Percentiles rank a stretch among this genome's conserved stretches.
Evolutionary conservation across 2,329 filamentous ascomycete genomes (phyloP).

Genomic region (Venturia asperata): DNA sequence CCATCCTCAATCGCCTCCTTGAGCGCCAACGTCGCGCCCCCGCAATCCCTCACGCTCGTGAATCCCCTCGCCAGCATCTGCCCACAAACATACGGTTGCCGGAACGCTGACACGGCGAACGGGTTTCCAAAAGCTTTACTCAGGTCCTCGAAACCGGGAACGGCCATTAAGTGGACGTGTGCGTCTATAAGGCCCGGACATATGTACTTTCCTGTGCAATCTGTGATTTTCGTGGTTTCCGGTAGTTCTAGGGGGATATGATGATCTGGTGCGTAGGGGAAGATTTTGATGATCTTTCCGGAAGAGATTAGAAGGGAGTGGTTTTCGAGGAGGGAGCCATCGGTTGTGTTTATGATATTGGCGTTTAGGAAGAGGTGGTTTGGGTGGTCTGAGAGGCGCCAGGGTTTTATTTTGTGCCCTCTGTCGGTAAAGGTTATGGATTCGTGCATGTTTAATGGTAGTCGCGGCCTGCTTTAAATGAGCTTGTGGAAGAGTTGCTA

Average conservation of each 20-base stretch:
- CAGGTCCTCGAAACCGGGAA: constrained; percentile 21
- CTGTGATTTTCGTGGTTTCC: constrained; percentile 27
- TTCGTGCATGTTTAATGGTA: background rate
- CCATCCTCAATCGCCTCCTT: constrained; percentile 52
- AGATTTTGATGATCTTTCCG: constrained; percentile 19
- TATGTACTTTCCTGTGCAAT: constrained; percentile 41
- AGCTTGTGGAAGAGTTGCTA: too few relatives aligned
- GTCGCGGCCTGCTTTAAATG: too few relatives aligned
- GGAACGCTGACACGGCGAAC: constrained; percentile 34
- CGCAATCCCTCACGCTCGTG: constrained; percentile 52
- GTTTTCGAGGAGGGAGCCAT: constrained; percentile 25
- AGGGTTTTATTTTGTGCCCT: constrained; percentile 22
- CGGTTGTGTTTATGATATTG: constrained; percentile 38
- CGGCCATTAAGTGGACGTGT: constrained; percentile 23
- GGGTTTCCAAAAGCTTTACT: constrained; percentile 29
- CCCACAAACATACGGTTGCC: constrained; percentile 42
- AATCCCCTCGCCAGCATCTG: constrained; percentile 52
- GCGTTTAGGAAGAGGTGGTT: constrained; percentile 37
- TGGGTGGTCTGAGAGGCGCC: constrained; percentile 24
- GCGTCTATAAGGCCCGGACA: constrained; percentile 47
- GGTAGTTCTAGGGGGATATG: constrained; percentile 22
- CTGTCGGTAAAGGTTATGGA: background rate
- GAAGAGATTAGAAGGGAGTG: constrained; percentile 21
- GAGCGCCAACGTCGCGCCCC: constrained; percentile 49
- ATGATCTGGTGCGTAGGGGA: constrained; percentile 16